Percentiles rank a stretch among this genome's conserved stretches.
phyloP scores from a whole-genome alignment of 768 basidiomycete genomes.

The Russula emetica region DNA sequence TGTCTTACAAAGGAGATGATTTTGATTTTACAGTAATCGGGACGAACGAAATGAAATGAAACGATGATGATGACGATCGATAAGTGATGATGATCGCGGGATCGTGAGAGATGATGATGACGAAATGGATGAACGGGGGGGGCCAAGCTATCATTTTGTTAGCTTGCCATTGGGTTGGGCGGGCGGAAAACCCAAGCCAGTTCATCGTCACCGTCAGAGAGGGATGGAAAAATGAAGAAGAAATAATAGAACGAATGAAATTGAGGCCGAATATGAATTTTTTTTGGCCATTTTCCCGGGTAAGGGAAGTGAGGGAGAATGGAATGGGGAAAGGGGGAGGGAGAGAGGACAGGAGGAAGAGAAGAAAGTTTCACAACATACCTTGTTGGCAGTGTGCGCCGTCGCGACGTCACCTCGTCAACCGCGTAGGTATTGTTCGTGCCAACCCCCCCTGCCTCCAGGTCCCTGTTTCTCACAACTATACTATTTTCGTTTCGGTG shows the following conservation, averaged over 20 bases:
- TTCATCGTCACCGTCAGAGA: too few species aligned
- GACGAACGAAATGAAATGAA: too few species aligned
- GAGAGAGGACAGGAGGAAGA: background rate
- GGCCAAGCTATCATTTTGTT: too few species aligned
- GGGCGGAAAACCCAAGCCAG: background rate
- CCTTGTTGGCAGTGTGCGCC: background rate
- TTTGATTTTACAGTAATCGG: too few species aligned
- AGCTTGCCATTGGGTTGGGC: too few species aligned
- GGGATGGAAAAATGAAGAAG: background rate
- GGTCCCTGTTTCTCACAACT: background rate
- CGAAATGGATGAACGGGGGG: too few species aligned
- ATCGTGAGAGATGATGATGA: too few species aligned
- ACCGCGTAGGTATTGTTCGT: background rate
- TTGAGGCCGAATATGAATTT: slow-evolving; percentile 7
- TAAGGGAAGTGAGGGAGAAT: background rate
- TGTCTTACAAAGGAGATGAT: too few species aligned
- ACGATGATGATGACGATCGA: too few species aligned
- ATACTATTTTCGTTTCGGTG: background rate
- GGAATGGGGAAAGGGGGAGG: background rate
- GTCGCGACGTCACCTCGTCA: background rate
- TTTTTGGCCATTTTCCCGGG: background rate
- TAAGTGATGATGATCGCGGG: too few species aligned
- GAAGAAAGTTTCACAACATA: background rate
- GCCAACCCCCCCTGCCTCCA: background rate
- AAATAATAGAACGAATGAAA: background rate